Conservation (phyloP, 2,329 filamentous ascomycete genomes). For the Penicillium sp. region DNA sequence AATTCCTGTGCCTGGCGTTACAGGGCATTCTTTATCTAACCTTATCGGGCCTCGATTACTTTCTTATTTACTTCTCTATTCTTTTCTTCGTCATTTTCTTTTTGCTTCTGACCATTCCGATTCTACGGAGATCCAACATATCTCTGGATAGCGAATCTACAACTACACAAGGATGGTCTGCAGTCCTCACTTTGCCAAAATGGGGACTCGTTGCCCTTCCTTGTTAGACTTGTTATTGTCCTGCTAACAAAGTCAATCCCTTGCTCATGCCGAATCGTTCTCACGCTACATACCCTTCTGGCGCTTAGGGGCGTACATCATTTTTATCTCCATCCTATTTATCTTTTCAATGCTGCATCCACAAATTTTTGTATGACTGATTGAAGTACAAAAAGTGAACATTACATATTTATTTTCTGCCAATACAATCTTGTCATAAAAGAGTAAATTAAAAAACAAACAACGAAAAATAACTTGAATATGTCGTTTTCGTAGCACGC, state of each 20-base stretch:
- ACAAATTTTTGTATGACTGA: conserved; percentile 11
- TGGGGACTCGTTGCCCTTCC: background rate
- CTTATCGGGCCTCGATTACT: background rate
- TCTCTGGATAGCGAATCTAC: background rate
- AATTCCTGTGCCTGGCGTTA: conserved; percentile 8
- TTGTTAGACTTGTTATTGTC: background rate
- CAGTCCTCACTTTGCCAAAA: background rate
- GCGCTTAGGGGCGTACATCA: conserved; percentile 16
- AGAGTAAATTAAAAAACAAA: background rate
- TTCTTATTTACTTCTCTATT: background rate
- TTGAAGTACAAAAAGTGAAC: conserved; percentile 16
- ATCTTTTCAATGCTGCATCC: conserved; percentile 5
- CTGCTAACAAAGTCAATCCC: background rate
- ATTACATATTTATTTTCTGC: conserved; percentile 6
- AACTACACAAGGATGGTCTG: background rate
- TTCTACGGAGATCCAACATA: background rate
- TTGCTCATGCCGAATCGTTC: background rate
- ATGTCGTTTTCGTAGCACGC: background rate
- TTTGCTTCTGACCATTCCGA: background rate
- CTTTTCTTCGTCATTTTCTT: background rate
- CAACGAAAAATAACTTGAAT: background rate
- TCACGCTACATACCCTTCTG: conserved; percentile 17
- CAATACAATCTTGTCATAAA: conserved; percentile 6
- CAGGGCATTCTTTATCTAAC: background rate
- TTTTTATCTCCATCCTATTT: conserved; percentile 5